Evolutionary conservation across 768 basidiomycete species (phyloP), one percentile per base, ranked within the genome.

Genomic region (Phaeotremella fagi): DNA sequence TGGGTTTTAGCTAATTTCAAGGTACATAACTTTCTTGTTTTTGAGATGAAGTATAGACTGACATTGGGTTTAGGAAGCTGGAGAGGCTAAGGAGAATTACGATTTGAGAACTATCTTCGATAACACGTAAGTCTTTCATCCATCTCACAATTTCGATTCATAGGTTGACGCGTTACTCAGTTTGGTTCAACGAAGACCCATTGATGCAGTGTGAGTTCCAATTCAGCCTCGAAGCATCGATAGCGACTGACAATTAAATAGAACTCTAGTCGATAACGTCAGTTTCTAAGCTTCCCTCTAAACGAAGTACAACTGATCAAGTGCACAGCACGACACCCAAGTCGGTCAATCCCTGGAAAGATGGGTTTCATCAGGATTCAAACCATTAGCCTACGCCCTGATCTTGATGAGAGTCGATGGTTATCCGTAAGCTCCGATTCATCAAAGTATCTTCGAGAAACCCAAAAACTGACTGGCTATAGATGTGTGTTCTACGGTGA

Each of bases 91-190:
- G 26, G 78, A 79, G 29, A 76, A 78, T 16, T 94, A 83, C 64
- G 90, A 94, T 74, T 79, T 97, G 42, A 78, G 89, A 55, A 81
- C 70, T 27, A 84, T 97, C 55, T 76, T 91, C 35, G 78, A 85
- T 47, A 78, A 80, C 42, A 85, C 87, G 0, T 59, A 24, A 48
- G 61, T 48, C 20, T 22, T 42, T 16, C 14, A 7, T 26, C 35
- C n/a, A 35, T 35, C 33, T 35, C 33, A 35, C 33, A 9, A 9
- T 29, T 5, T 9, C 48, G n/a, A 9, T 23, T 23, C 20, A 27
- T 44, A 33, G 3, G 20, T 31, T 4, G 15, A 7, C 26, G n/a
- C n/a, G n/a, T 54, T 9, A 26, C 7, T 3, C 43, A 59, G 57
- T 25, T 72, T 97, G 11, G 79, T 88, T 16, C 78, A 84, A 51